These are phyloP conservation scores for Tripidium arundinaceum DNA, from an alignment of 202 grass and related monocot species.

Conservation along the genomic window DNA sequence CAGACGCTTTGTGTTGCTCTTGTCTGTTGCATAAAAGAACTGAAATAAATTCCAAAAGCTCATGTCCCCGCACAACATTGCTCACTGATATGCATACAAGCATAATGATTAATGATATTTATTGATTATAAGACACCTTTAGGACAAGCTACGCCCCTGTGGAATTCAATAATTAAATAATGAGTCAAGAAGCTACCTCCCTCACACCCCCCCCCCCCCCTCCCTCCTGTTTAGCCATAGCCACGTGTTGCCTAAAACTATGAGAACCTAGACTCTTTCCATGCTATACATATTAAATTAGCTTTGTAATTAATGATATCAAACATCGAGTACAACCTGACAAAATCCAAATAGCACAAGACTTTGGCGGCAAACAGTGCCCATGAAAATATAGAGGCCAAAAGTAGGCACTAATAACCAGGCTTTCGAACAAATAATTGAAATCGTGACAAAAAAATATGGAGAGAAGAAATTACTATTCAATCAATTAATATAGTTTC, in stretches of 20 bases:
- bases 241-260: neutral
- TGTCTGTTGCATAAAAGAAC: slow-evolving; percentile 43
- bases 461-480: neutral
- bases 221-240: neutral
- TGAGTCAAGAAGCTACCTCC: neutral
- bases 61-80: slow-evolving; percentile 3
- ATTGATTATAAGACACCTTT: neutral
- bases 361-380: neutral
- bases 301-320: neutral
- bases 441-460: neutral
- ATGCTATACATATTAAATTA: neutral
- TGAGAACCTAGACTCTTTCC: neutral
- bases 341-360: neutral
- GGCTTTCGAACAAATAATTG: neutral
- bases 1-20: slow-evolving; percentile 66
- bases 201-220: no score
- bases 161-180: neutral
- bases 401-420: neutral
- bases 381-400: neutral
- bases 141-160: neutral
- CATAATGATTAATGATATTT: slow-evolving; percentile 18
- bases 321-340: neutral
- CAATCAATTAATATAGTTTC: neutral
- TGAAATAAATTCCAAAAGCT: slow-evolving; percentile 29
- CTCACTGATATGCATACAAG: neutral